These are phyloP conservation scores for Hylodesmum podocarpum DNA, from an alignment of 306 rosid species.

Conservation along the genomic window DNA sequence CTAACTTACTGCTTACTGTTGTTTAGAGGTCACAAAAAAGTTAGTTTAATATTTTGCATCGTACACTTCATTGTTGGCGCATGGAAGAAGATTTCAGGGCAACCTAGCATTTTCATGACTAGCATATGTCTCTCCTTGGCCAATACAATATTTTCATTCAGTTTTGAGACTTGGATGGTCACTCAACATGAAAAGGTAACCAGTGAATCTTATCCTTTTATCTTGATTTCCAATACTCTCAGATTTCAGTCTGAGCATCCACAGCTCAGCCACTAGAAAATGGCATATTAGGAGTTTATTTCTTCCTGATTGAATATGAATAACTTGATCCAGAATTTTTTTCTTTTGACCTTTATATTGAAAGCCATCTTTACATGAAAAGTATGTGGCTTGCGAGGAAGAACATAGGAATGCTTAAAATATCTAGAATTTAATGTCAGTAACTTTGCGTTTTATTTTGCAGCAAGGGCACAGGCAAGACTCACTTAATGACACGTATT, in stretches of 20 bases:
- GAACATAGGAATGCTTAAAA: background rate
- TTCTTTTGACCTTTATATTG: background rate
- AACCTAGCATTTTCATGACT: slow-evolving; percentile 61
- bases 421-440: slow-evolving; percentile 17
- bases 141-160: slow-evolving; percentile 67
- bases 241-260: slow-evolving; percentile 7
- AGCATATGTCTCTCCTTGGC: slow-evolving; percentile 68
- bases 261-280: slow-evolving; percentile 11
- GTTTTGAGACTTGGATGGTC: slow-evolving; percentile 90
- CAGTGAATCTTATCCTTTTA: slow-evolving; percentile 17
- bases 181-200: slow-evolving; percentile 84
- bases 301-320: slow-evolving; percentile 28
- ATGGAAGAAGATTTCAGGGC: slow-evolving; percentile 68
- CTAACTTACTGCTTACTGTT: slow-evolving; percentile 27
- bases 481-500: slow-evolving; percentile 77
- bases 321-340: slow-evolving; percentile 21
- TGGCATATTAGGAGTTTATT: slow-evolving; percentile 20
- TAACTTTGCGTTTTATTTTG: slow-evolving; percentile 32
- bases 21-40: slow-evolving; percentile 83
- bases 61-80: slow-evolving; percentile 67
- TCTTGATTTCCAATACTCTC: slow-evolving; percentile 17
- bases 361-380: background rate
- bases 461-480: slow-evolving; percentile 94
- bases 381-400: slow-evolving; percentile 1
- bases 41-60: slow-evolving; percentile 65